Percentiles rank a stretch among this genome's conserved stretches.
Conservation (phyloP, 805 yeast species). For the Monosporozyma siamensis region DNA sequence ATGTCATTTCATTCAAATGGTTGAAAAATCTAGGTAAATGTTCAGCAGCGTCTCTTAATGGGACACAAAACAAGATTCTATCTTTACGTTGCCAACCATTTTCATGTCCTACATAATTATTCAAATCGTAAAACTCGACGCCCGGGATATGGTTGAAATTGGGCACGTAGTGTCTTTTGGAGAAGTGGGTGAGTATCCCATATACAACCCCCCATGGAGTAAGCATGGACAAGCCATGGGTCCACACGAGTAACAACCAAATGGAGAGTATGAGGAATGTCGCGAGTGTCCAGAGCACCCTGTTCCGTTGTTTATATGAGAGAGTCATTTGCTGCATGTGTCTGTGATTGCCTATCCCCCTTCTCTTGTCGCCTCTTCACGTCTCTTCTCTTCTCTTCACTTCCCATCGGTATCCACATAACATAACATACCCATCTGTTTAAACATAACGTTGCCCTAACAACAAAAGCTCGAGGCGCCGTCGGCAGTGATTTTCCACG, state of each 20-base stretch:
- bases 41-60: constrained; percentile 83
- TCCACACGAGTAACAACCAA: constrained; percentile 6
- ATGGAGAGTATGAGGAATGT: neutral
- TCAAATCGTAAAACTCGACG: constrained; percentile 68
- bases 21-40: constrained; percentile 85
- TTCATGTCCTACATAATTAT: constrained; percentile 50
- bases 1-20: constrained; percentile 69
- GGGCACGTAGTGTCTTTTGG: constrained; percentile 27
- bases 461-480: no score
- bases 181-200: constrained; percentile 7
- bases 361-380: no score
- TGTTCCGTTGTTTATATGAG: no score
- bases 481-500: no score
- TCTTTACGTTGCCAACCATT: constrained; percentile 77
- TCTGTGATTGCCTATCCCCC: no score
- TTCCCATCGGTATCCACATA: neutral
- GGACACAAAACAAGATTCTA: constrained; percentile 76
- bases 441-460: no score
- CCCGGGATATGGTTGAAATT: constrained; percentile 28
- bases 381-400: no score
- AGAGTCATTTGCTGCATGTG: no score
- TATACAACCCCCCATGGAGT: neutral
- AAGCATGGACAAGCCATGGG: constrained; percentile 1
- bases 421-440: no score
- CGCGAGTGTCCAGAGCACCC: no score